Conservation (phyloP, 2,329 filamentous ascomycete genomes). For the Fusarium sulawesiense region DNA sequence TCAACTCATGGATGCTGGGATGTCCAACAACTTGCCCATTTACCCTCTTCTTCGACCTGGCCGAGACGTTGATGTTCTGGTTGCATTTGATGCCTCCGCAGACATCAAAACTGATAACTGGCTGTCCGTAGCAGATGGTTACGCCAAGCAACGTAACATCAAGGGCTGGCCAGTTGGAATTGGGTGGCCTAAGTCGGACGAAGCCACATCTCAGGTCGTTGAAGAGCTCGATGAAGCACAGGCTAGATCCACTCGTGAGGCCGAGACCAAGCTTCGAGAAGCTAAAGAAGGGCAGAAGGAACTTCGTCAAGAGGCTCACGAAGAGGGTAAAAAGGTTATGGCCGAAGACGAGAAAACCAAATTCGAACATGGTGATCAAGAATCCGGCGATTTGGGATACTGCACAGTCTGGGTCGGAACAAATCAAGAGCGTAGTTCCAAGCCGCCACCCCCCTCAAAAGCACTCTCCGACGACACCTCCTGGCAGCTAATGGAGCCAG, state of each 20-base stretch:
- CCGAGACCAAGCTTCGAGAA: constrained; percentile 70
- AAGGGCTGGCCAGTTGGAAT: constrained; percentile 94
- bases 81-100: constrained; percentile 94
- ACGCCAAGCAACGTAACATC: constrained; percentile 87
- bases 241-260: constrained; percentile 68
- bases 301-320: constrained; percentile 42
- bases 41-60: constrained; percentile 93
- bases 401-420: constrained; percentile 96
- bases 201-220: constrained; percentile 69
- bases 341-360: constrained; percentile 49
- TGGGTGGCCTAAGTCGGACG: constrained; percentile 83
- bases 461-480: constrained; percentile 71
- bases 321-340: constrained; percentile 41
- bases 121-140: constrained; percentile 93
- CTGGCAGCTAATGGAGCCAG: constrained; percentile 74
- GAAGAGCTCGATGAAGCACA: constrained; percentile 75
- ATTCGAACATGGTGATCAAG: constrained; percentile 57
- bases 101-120: constrained; percentile 96
- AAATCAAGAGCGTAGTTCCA: constrained; percentile 74
- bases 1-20: constrained; percentile 94
- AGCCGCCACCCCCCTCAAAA: constrained; percentile 63
- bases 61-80: constrained; percentile 86
- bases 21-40: constrained; percentile 98
- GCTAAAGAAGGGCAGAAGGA: constrained; percentile 64
- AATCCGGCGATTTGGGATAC: constrained; percentile 77